Conservation (phyloP, 2,329 filamentous ascomycete genomes). For the Moelleriella libera region DNA sequence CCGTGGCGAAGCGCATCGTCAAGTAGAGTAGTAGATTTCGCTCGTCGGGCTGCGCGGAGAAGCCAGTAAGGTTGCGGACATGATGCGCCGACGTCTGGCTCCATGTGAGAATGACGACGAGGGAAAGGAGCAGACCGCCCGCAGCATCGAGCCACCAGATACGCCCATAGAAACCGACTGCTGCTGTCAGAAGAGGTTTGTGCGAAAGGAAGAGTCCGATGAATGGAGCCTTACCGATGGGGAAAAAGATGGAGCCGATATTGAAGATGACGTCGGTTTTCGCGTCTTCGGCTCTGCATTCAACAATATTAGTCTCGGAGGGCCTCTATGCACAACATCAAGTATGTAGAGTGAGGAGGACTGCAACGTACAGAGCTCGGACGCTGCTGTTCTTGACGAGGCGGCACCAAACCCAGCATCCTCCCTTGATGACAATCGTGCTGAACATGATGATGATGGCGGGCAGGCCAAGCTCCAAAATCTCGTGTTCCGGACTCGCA, state of each 20-base stretch:
- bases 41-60: slow-evolving; percentile 66
- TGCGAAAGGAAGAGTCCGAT: background rate
- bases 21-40: slow-evolving; percentile 78
- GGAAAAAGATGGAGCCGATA: slow-evolving; percentile 76
- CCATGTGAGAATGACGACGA: slow-evolving; percentile 73
- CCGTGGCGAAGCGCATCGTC: slow-evolving; percentile 84
- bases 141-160: slow-evolving; percentile 78
- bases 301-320: too few species aligned
- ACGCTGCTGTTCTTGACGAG: slow-evolving; percentile 76
- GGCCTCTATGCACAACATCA: too few species aligned
- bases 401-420: slow-evolving; percentile 80
- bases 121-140: slow-evolving; percentile 63
- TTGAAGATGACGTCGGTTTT: slow-evolving; percentile 81
- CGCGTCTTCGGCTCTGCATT: slow-evolving; percentile 31
- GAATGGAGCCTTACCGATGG: slow-evolving; percentile 36
- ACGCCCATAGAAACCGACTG: slow-evolving; percentile 57
- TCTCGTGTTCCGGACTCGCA: slow-evolving; percentile 41
- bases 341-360: background rate
- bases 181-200: background rate
- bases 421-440: slow-evolving; percentile 69
- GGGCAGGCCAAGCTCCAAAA: slow-evolving; percentile 60
- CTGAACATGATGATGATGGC: slow-evolving; percentile 68
- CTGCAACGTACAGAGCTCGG: slow-evolving; percentile 48
- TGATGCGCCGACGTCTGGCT: slow-evolving; percentile 58
- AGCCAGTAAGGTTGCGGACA: slow-evolving; percentile 68